Evolutionary conservation across 805 yeast species (phyloP).

Genomic region (Myxozyma udenii): DNA sequence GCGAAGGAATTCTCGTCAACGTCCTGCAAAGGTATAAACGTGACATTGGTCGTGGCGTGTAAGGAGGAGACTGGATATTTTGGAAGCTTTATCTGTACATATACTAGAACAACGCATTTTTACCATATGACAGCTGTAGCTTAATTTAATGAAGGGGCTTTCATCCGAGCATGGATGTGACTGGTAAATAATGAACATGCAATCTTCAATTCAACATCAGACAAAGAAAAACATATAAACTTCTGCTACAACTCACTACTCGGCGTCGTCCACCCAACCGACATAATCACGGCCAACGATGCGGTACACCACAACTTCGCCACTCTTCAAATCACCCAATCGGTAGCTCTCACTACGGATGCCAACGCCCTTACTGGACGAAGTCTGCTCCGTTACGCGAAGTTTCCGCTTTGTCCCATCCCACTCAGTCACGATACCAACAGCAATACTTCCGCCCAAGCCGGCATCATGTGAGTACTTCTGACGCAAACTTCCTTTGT

Average conservation of each 20-base stretch:
- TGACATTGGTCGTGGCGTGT: too few relatives aligned
- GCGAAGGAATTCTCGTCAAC: too few relatives aligned
- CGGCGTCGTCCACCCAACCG: conserved; percentile 51
- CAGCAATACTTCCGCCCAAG: conserved; percentile 34
- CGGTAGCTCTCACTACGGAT: conserved; percentile 62
- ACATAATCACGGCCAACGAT: conserved; percentile 68
- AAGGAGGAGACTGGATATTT: too few relatives aligned
- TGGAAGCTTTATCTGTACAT: too few relatives aligned
- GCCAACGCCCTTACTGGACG: conserved; percentile 46
- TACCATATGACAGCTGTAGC: too few relatives aligned
- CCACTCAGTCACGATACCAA: conserved; percentile 58
- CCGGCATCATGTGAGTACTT: conserved; percentile 63
- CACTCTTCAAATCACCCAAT: conserved; percentile 69
- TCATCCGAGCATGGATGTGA: too few relatives aligned
- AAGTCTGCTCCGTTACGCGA: conserved; percentile 35
- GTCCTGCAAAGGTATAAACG: too few relatives aligned
- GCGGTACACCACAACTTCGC: conserved; percentile 77
- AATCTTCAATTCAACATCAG: too few relatives aligned
- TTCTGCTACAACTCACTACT: not conserved
- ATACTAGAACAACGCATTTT: too few relatives aligned
- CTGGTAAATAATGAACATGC: too few relatives aligned
- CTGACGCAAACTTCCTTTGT: conserved; percentile 52
- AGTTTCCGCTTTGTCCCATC: conserved; percentile 61
- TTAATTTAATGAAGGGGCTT: too few relatives aligned
- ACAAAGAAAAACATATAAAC: too few relatives aligned